Evolutionary conservation across 2,329 filamentous ascomycete genomes (phyloP), one percentile per base, ranked within the genome.

Genomic region (Colletotrichum lini): DNA sequence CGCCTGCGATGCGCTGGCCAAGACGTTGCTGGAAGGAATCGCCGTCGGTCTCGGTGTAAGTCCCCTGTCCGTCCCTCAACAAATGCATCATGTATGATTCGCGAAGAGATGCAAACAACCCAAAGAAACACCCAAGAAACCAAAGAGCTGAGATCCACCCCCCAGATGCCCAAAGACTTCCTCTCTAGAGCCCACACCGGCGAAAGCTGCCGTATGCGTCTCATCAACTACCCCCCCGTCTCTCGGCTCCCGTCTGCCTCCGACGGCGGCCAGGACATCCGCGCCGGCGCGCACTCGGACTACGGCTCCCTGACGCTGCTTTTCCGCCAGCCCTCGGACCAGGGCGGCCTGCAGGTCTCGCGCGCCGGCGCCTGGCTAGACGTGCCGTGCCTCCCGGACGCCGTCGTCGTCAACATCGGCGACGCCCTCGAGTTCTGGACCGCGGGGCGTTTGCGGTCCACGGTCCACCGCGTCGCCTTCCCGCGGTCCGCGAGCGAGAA

Each of bases 271-370:
- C 6, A 83, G 60, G 93, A 96, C 77, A 89, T 98, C 72, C 92
- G 96, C 35, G 96, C 96, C 6, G 96, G 96, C 66, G 95, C 96
- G 0, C 96, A 98, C 81, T 96, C 93, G 4, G 95, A 98, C 83
- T 98, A 97, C 82, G 90, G 90, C 65, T 89, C 87, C 67, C 82
- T 92, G 65, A 92, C 90, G 1, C 84, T 92, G n/a, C 88, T 98
- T 12, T 98, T 99, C 85, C 94, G 96, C 75, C 72, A 73, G 42
- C 59, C 66, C 88, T 95, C 3, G 0, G 93, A 93, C 1, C 95
- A 98, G 77, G 92, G 95, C 0, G 96, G 96, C 0, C 86, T 99
- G 1, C 95, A 99, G 80, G 92, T 98, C 72, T 87, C 92, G 4
- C 91, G 90, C 1, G 83, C 86, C n/a, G 81, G 80, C 9, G 74